Evolutionary conservation across 768 basidiomycete species (phyloP).

Genomic region (Lyophyllum atratum): DNA sequence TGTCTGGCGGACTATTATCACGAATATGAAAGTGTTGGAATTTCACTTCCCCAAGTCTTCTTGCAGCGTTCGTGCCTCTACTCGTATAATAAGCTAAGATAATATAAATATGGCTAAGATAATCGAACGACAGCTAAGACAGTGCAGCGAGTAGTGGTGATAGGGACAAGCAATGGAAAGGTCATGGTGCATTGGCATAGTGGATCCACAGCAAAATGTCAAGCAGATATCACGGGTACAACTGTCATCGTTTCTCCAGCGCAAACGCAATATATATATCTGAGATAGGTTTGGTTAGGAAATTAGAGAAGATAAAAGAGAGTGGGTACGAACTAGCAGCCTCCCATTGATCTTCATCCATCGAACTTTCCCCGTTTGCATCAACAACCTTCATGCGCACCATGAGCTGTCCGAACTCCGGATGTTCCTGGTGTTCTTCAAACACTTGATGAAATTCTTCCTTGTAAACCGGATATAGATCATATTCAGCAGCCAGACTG

Average conservation of each 20-base stretch:
- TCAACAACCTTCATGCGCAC: slow-evolving; percentile 93
- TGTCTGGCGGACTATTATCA: not conserved
- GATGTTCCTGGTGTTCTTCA: slow-evolving; percentile 73
- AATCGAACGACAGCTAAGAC: slow-evolving; percentile 3
- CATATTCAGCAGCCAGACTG: slow-evolving; percentile 85
- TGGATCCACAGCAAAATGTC: not conserved
- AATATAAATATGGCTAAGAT: slow-evolving; percentile 16
- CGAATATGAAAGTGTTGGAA: not conserved
- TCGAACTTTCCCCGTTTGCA: slow-evolving; percentile 80
- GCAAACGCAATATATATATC: slow-evolving; percentile 96
- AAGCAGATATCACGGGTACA: not conserved
- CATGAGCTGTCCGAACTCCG: slow-evolving; percentile 83
- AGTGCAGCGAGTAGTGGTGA: not conserved
- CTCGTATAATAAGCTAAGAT: slow-evolving; percentile 14
- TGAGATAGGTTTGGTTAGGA: slow-evolving; percentile 31
- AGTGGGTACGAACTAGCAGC: slow-evolving; percentile 82
- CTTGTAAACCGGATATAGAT: slow-evolving; percentile 72
- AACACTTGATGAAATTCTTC: slow-evolving; percentile 92
- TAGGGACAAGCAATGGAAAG: not conserved
- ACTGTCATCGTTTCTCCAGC: slow-evolving; percentile 66
- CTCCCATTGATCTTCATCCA: slow-evolving; percentile 97
- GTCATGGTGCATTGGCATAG: not conserved
- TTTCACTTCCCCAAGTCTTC: not conserved
- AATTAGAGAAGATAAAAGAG: not conserved
- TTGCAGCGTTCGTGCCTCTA: slow-evolving; percentile 7